Evolutionary conservation across 331 rosid genomes (phyloP), one percentile per base, ranked within the genome.

Genomic region (Quercus tomentella): DNA sequence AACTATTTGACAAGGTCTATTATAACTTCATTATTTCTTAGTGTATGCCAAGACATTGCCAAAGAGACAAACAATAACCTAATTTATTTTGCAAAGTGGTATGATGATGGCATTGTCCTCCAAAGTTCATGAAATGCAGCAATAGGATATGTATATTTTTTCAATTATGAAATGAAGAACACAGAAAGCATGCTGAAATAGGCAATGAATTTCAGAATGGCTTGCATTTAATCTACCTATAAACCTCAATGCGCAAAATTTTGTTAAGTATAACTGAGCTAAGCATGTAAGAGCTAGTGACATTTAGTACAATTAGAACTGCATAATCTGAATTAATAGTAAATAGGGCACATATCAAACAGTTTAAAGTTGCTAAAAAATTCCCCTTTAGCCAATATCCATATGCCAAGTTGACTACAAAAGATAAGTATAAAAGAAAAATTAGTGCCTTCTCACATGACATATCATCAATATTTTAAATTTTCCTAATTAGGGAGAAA

Each of bases 331-430:
- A 77, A 55, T 75, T 76, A 28, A 70, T 82, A 70, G 76, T 57
- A 78, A 28, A 51, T 4, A 66, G 74, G 28, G 63, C 52, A 66
- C 85, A 33, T 90, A 95, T 96, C 97, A 95, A 86, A 78, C 87
- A 83, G 82, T 93, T 89, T 75, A 95, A 43, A 68, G 99, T 94
- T 37, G 92, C 90, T 86, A 91, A 91, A 80, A 79, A 87, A 62
- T 82, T 81, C 80, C 91, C 92, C 83, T 89, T 84, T 51, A 92
- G 81, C 99, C 93, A 95, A 82, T 81, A 89, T 82, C 94, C 99
- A 88, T 90, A 92, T 45, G 90, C 96, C 90, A 95, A 79, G 83
- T 95, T 95, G 56, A 93, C 99, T 95, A 84, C 88, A 87, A 88
- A 16, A 52, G 68, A 21, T 21, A 83, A 71, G 58, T 56, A 31